A percentile compares a stretch with the other conserved stretches of the same genome.
Conservation (phyloP, 2,329 filamentous ascomycete genomes). For the Penicillium hesseltinei region DNA sequence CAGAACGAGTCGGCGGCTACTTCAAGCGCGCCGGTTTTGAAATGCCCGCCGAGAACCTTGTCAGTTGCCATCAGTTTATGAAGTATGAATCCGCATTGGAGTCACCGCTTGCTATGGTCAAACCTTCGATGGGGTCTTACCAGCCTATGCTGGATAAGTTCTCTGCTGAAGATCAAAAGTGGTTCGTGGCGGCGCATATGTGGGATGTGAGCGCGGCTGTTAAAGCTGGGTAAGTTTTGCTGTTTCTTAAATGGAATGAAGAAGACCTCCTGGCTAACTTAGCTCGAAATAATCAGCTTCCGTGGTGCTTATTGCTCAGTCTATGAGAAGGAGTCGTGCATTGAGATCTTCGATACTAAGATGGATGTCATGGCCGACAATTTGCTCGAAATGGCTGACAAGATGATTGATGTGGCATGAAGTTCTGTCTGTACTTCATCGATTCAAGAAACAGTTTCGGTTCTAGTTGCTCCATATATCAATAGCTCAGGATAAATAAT, state of each 20-base stretch:
- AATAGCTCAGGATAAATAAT: not conserved
- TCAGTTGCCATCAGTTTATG: slow-evolving; percentile 42
- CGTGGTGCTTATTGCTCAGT: slow-evolving; percentile 55
- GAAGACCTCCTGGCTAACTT: not conserved
- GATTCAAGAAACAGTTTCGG: not conserved
- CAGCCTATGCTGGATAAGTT: slow-evolving; percentile 45
- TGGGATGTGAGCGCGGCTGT: slow-evolving; percentile 58
- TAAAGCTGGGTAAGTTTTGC: slow-evolving; percentile 37
- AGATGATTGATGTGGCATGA: slow-evolving; percentile 23
- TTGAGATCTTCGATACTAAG: slow-evolving; percentile 50
- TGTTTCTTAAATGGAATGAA: not conserved
- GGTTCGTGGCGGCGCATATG: slow-evolving; percentile 61
- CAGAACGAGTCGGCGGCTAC: slow-evolving; percentile 52
- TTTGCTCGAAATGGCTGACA: slow-evolving; percentile 49
- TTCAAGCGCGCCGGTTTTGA: slow-evolving; percentile 51
- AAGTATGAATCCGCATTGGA: not conserved
- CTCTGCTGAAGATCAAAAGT: slow-evolving; percentile 41
- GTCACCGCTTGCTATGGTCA: slow-evolving; percentile 49
- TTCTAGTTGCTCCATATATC: not conserved
- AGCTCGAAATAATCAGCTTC: slow-evolving; percentile 28
- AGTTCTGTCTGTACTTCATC: not conserved
- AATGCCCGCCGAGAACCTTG: slow-evolving; percentile 52
- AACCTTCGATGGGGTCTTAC: slow-evolving; percentile 52
- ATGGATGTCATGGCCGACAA: slow-evolving; percentile 53
- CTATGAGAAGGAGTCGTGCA: slow-evolving; percentile 52